Percentiles rank a stretch among this genome's conserved stretches.
Conservation (phyloP, 768 basidiomycete species). For the Sporobolomyces phaffii region DNA sequence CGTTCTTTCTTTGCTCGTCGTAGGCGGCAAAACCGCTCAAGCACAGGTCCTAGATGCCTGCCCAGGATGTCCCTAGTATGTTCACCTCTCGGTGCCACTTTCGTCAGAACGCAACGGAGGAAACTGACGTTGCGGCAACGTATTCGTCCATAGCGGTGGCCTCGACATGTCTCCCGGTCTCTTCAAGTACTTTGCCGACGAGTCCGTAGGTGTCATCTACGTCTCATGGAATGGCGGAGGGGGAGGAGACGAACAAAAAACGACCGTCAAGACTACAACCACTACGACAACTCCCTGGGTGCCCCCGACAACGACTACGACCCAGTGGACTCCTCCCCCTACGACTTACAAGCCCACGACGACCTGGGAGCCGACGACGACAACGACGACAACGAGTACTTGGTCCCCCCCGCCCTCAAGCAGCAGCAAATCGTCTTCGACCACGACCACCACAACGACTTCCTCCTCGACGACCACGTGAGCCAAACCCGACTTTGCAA, state of each 20-base stretch:
- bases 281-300: conserved; percentile 1
- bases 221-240: conserved; percentile 48
- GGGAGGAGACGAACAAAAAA: neutral
- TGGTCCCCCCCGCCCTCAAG: conserved; percentile 4
- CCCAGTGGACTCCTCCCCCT: neutral
- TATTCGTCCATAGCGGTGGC: conserved; percentile 45
- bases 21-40: conserved; percentile 31
- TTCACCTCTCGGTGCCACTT: neutral
- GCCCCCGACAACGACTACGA: neutral
- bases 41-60: conserved; percentile 51
- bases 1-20: neutral
- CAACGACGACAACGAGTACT: conserved; percentile 17
- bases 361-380: conserved; percentile 14
- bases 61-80: conserved; percentile 10
- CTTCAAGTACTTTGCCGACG: conserved; percentile 50
- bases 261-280: conserved; percentile 15
- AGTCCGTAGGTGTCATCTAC: conserved; percentile 47
- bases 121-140: neutral
- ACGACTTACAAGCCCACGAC: conserved; percentile 18
- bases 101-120: neutral
- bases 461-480: neutral
- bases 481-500: neutral
- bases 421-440: neutral
- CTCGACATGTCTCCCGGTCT: conserved; percentile 54
- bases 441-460: neutral